These are phyloP conservation scores for Pulveroboletus sp. DNA, from an alignment of 768 basidiomycete genomes.

Conservation along the genomic window DNA sequence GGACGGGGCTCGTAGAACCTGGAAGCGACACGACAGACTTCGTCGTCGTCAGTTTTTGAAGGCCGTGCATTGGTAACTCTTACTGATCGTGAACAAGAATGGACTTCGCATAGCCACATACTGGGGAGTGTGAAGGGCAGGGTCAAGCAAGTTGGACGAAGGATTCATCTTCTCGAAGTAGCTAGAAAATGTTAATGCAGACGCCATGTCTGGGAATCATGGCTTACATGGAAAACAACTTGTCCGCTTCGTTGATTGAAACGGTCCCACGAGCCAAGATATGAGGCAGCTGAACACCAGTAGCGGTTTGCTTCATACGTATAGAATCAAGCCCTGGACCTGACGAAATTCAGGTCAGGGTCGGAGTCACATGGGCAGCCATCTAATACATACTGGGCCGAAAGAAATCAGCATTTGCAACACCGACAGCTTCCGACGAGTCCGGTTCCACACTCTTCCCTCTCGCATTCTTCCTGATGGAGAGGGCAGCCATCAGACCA, in stretches of 20 bases:
- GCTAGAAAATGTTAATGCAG: conserved; percentile 34
- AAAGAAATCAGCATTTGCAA: conserved; percentile 71
- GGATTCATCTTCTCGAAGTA: conserved; percentile 79
- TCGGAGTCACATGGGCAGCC: not conserved
- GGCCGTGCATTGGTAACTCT: conserved; percentile 32
- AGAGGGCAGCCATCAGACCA: conserved; percentile 72
- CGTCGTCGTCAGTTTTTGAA: conserved; percentile 7
- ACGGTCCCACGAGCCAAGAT: conserved; percentile 67
- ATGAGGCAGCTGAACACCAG: conserved; percentile 54
- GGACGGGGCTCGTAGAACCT: conserved; percentile 73
- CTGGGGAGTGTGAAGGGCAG: conserved; percentile 80
- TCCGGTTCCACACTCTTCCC: conserved; percentile 41
- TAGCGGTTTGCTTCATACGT: conserved; percentile 35
- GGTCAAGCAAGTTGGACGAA: conserved; percentile 77
- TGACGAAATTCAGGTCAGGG: conserved; percentile 16
- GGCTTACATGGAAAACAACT: conserved; percentile 67
- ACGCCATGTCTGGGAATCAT: not conserved
- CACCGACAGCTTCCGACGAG: conserved; percentile 54
- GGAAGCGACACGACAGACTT: conserved; percentile 87
- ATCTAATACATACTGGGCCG: conserved; percentile 45
- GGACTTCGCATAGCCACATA: conserved; percentile 80
- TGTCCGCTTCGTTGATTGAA: conserved; percentile 62
- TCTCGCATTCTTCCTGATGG: conserved; percentile 44
- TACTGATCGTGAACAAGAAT: conserved; percentile 89
- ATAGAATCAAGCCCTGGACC: conserved; percentile 43